These are phyloP conservation scores for Cardamine chenopodiifolia DNA, from an alignment of 345 rosid species.

Conservation along the genomic window DNA sequence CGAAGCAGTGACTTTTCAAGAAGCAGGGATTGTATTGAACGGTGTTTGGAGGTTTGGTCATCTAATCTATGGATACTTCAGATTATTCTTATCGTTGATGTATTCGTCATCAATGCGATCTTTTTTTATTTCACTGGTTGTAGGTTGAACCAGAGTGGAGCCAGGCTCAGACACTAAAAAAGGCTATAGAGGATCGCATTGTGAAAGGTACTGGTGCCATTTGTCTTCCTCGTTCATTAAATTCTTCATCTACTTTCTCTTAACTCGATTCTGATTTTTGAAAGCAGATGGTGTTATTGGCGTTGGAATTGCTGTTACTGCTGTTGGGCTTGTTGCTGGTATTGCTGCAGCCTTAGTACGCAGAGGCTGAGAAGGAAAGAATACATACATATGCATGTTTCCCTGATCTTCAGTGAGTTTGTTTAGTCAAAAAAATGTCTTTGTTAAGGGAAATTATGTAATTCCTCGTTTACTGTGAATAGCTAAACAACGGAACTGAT, in stretches of 20 bases:
- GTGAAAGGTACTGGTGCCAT: conserved; percentile 51
- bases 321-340: conserved; percentile 74
- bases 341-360: conserved; percentile 70
- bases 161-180: conserved; percentile 65
- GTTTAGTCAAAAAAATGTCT: conserved; percentile 6
- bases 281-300: conserved; percentile 82
- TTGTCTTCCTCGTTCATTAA: neutral
- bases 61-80: neutral
- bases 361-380: conserved; percentile 50
- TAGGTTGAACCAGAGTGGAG: conserved; percentile 78
- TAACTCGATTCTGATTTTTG: neutral
- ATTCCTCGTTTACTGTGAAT: conserved; percentile 23
- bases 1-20: conserved; percentile 66
- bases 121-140: conserved; percentile 20
- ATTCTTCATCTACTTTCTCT: neutral
- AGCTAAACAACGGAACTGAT: conserved; percentile 25
- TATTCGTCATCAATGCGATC: neutral
- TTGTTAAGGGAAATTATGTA: conserved; percentile 20
- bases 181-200: conserved; percentile 63
- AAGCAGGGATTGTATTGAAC: conserved; percentile 77
- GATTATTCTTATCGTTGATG: neutral
- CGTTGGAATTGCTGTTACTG: conserved; percentile 79
- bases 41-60: conserved; percentile 59
- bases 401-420: conserved; percentile 40
- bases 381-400: conserved; percentile 15